Evolutionary conservation across 441 rosid species (phyloP), one percentile per base, ranked within the genome.

Genomic region (Euphorbia neoarborescens): DNA sequence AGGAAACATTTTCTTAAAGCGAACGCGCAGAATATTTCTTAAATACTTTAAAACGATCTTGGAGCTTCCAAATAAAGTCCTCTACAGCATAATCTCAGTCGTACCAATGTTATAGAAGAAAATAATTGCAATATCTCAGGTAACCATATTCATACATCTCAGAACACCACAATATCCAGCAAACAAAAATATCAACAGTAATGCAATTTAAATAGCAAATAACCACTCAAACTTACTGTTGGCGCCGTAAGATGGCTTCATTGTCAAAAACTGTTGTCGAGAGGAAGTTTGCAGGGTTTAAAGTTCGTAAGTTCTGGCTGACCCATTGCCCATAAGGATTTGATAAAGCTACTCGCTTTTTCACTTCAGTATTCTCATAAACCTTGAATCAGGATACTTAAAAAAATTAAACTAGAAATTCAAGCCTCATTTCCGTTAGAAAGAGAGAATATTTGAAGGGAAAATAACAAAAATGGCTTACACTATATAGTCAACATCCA

Each of bases 261-360:
- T 84, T 87, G 76, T 95, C 99, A 89, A 89, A 78, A 67, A 80
- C 79, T 69, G 89, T 83, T 70, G 90, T 62, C 9, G 99, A 84
- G 67, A 83, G 84, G 81, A 88, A 90, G 51, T 85, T 89, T 66
- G 68, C 84, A 62, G 91, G 88, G 79, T 92, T 90, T 81, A 92
- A 78, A 79, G 86, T 80, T 71, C 90, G 84, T 78, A 84, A 69
- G 77, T 95, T 95, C 83, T 90, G 93, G 70, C 82, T 73, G n/a
- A 88, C 79, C 99, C 99, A 95, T 71, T 88, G 85, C 73, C 99
- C 96, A 70, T 86, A 95, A 0, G 98, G 97, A 83, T 92, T 84
- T 73, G 77, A 80, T 63, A 86, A 84, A 58, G 99, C 97, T 58
- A 92, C 86, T 76, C 84, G 74, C 84, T 87, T 95, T 82, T 95